Conservation (phyloP, 192 early-diverging fungal species). For the Umbelopsis vinacea region DNA sequence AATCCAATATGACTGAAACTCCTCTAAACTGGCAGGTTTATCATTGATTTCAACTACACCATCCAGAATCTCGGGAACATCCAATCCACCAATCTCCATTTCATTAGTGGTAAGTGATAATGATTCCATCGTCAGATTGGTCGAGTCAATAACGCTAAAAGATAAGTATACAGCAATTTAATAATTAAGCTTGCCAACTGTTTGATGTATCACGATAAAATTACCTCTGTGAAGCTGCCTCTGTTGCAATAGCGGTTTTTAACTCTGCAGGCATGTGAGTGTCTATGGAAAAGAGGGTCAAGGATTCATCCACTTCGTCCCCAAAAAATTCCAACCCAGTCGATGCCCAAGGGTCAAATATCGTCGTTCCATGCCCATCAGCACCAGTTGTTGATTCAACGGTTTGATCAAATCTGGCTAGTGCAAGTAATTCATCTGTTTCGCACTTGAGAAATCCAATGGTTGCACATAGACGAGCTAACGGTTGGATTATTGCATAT, state of each 20-base stretch:
- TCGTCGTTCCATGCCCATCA: not conserved
- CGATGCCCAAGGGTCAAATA: not conserved
- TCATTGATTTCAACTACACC: not conserved
- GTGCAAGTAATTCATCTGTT: not conserved
- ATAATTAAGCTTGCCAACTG: not conserved
- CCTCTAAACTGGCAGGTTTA: not conserved
- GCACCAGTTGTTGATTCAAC: not conserved
- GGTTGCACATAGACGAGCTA: not conserved
- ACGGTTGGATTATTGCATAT: not conserved
- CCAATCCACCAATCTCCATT: not conserved
- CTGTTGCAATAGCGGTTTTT: not conserved
- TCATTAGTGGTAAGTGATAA: not conserved
- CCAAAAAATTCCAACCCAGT: not conserved
- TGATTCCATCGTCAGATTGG: not conserved
- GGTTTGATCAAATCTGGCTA: not conserved
- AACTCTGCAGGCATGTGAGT: not conserved
- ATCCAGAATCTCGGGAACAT: not conserved
- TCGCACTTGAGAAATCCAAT: conserved; percentile 1
- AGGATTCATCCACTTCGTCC: not conserved
- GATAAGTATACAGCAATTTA: not conserved
- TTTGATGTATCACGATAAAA: not conserved
- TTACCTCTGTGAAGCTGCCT: not conserved
- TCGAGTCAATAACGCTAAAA: not conserved
- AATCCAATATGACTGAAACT: conserved; percentile 6
- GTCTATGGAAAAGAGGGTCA: not conserved